A percentile compares a stretch with the other conserved stretches of the same genome.
These are phyloP conservation scores for Babesia gibsoni DNA, from an alignment of 169 alveolate genomes.

Conservation along the genomic window DNA sequence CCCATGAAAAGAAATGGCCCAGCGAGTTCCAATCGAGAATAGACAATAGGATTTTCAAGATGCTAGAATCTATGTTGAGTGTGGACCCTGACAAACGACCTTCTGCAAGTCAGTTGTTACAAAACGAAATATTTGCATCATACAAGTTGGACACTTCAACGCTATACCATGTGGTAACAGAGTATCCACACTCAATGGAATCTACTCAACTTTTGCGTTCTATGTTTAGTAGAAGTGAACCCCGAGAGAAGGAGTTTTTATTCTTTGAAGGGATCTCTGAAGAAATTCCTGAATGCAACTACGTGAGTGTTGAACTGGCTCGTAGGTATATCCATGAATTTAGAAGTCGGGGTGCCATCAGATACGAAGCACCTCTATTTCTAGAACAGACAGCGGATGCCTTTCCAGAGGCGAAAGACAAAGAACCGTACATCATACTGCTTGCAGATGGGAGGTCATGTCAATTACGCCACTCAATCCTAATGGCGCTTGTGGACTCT, in stretches of 20 bases:
- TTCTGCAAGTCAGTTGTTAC: constrained; percentile 68
- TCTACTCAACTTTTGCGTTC: constrained; percentile 64
- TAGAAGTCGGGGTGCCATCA: constrained; percentile 37
- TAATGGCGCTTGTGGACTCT: constrained; percentile 31
- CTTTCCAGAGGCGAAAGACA: background rate
- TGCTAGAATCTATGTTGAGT: constrained; percentile 67
- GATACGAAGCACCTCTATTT: constrained; percentile 41
- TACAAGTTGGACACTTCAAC: constrained; percentile 62
- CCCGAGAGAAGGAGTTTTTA: constrained; percentile 22
- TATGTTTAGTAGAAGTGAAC: constrained; percentile 59
- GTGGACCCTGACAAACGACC: constrained; percentile 72
- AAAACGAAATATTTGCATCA: constrained; percentile 62
- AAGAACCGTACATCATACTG: background rate
- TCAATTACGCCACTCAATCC: constrained; percentile 39
- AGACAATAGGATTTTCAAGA: constrained; percentile 58
- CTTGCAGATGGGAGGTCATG: constrained; percentile 49
- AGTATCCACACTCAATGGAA: constrained; percentile 73
- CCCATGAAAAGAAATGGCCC: constrained; percentile 63
- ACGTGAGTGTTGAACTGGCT: constrained; percentile 54
- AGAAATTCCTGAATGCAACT: constrained; percentile 30
- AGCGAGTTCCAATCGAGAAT: constrained; percentile 65
- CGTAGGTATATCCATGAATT: constrained; percentile 59
- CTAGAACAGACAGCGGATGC: background rate
- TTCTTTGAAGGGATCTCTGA: constrained; percentile 34
- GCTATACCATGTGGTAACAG: constrained; percentile 65